phyloP scores from a whole-genome alignment of 331 rosid species.

The Pyracantha coccinea region DNA sequence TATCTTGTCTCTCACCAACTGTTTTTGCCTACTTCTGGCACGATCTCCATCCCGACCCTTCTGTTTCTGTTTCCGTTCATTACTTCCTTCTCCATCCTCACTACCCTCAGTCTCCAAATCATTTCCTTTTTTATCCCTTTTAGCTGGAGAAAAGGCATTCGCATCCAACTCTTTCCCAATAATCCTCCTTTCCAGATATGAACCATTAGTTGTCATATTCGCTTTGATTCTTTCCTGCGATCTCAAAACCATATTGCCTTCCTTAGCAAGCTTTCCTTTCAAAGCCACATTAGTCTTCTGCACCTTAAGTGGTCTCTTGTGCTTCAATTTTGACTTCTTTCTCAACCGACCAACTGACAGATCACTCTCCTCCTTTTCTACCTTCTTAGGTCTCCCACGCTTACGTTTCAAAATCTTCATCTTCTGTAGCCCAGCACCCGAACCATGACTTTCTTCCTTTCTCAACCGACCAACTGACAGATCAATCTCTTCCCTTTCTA shows the following conservation, averaged over 20 bases:
- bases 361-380: conserved; percentile 4
- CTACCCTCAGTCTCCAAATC: conserved; percentile 24
- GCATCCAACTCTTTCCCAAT: conserved; percentile 12
- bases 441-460: conserved; percentile 3
- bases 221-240: conserved; percentile 11
- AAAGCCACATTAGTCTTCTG: conserved; percentile 13
- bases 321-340: conserved; percentile 6
- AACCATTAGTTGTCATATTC: conserved; percentile 19
- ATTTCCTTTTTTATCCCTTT: conserved; percentile 14
- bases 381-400: conserved; percentile 23
- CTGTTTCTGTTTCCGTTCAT: neutral
- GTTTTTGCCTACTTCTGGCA: conserved; percentile 22
- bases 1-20: conserved; percentile 64
- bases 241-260: conserved; percentile 22
- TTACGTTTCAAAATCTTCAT: conserved; percentile 14
- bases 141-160: conserved; percentile 20
- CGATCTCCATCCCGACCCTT: conserved; percentile 12
- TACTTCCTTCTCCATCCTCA: conserved; percentile 9
- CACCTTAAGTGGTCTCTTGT: conserved; percentile 31
- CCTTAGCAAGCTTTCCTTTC: conserved; percentile 16
- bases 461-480: neutral
- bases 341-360: neutral
- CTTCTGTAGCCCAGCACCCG: neutral
- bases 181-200: conserved; percentile 15
- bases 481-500: conserved; percentile 3